These are phyloP conservation scores for Theobroma grandiflorum DNA, from an alignment of 441 rosid species.

Conservation along the genomic window DNA sequence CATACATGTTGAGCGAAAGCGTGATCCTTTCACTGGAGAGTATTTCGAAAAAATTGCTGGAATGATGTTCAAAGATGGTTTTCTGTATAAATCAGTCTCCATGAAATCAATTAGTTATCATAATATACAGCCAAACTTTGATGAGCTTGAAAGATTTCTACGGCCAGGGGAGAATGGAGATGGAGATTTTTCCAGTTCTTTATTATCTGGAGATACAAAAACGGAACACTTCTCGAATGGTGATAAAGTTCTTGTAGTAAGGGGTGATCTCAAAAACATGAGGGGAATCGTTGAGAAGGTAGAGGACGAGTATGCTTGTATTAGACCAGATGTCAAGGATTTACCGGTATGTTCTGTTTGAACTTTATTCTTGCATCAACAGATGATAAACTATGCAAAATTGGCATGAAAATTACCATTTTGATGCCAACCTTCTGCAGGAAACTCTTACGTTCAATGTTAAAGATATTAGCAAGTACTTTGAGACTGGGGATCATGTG, in stretches of 20 bases:
- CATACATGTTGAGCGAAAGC: constrained; percentile 87
- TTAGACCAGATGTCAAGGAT: constrained; percentile 83
- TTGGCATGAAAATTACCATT: not conserved
- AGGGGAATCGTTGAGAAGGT: constrained; percentile 97
- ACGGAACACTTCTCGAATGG: constrained; percentile 95
- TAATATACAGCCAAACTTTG: constrained; percentile 84
- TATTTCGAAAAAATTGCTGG: constrained; percentile 85
- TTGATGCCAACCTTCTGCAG: constrained; percentile 45
- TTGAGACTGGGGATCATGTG: constrained; percentile 95
- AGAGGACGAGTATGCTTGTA: constrained; percentile 82
- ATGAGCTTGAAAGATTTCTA: constrained; percentile 88
- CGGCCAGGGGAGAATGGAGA: constrained; percentile 84
- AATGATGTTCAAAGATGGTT: constrained; percentile 89
- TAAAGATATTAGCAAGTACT: constrained; percentile 89
- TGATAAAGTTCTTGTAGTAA: constrained; percentile 85
- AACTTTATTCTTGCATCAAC: not conserved
- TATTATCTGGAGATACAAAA: constrained; percentile 77
- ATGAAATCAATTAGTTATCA: constrained; percentile 77
- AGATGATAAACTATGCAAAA: not conserved
- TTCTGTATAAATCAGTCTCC: constrained; percentile 80
- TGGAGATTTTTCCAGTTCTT: constrained; percentile 64
- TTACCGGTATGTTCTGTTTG: constrained; percentile 59
- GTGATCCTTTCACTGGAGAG: constrained; percentile 86
- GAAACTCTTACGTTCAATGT: constrained; percentile 80
- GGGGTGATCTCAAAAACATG: constrained; percentile 88